A percentile compares a stretch with the other conserved stretches of the same genome.
Conservation (phyloP, 2,329 filamentous ascomycete genomes). For the Diplodia scrobiculata region DNA sequence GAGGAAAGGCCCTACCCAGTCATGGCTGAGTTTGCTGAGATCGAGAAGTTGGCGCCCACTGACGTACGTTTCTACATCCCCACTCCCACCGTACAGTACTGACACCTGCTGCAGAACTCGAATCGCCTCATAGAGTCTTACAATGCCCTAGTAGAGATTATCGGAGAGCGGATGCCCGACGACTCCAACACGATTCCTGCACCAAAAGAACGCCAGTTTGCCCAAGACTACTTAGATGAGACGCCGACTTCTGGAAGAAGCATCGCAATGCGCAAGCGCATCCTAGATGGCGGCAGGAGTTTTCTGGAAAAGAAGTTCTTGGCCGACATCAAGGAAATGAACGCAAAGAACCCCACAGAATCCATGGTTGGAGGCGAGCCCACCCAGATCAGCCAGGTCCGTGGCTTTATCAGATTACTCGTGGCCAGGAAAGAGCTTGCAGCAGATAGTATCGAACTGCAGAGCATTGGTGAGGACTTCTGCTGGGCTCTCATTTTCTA, state of each 20-base stretch:
- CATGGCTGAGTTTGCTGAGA: slow-evolving; percentile 71
- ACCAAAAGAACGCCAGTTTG: slow-evolving; percentile 76
- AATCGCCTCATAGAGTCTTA: slow-evolving; percentile 81
- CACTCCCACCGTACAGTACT: background rate
- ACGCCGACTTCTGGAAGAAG: slow-evolving; percentile 65
- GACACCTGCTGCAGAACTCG: slow-evolving; percentile 57
- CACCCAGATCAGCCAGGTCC: slow-evolving; percentile 84
- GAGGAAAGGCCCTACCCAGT: slow-evolving; percentile 70
- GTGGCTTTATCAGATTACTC: slow-evolving; percentile 84
- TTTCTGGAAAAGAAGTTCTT: slow-evolving; percentile 84
- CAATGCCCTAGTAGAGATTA: slow-evolving; percentile 75
- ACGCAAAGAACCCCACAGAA: slow-evolving; percentile 82
- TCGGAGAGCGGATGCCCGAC: slow-evolving; percentile 54
- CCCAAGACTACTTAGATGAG: slow-evolving; percentile 75
- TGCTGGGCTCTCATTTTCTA: slow-evolving; percentile 96
- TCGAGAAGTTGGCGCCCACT: slow-evolving; percentile 70
- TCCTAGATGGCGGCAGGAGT: slow-evolving; percentile 74
- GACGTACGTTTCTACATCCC: slow-evolving; percentile 50
- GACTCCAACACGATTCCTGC: slow-evolving; percentile 42
- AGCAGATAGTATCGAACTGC: slow-evolving; percentile 76
- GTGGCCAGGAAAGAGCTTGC: slow-evolving; percentile 80
- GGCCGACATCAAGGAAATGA: slow-evolving; percentile 71
- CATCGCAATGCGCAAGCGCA: slow-evolving; percentile 71
- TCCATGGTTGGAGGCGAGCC: slow-evolving; percentile 88
- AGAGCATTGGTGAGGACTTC: slow-evolving; percentile 69